phyloP scores from a whole-genome alignment of 2,329 filamentous ascomycete genomes.

The Botrytis hyacinthi region DNA sequence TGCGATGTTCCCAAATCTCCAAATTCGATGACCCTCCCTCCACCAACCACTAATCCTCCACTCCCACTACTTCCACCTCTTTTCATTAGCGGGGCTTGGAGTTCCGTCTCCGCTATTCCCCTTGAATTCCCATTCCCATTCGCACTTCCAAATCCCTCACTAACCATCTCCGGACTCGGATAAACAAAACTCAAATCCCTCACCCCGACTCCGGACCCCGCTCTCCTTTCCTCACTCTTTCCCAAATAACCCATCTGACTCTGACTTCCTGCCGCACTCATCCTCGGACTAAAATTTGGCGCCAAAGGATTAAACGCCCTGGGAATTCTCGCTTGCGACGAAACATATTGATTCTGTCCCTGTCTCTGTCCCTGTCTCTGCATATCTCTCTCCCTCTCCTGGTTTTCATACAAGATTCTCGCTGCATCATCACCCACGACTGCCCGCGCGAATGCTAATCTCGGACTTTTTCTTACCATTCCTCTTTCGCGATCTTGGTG shows the following conservation, averaged over 20 bases:
- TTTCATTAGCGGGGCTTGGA: slow-evolving; percentile 19
- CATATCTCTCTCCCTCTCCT: neutral
- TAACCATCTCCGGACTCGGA: neutral
- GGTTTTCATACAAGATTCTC: neutral
- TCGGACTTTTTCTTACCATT: slow-evolving; percentile 27
- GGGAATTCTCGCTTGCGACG: neutral
- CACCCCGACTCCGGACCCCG: too few species aligned
- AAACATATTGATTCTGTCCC: neutral
- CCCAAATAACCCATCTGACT: neutral
- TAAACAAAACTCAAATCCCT: slow-evolving; percentile 10
- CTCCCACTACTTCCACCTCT: slow-evolving; percentile 23
- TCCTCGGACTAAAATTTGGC: slow-evolving; percentile 11
- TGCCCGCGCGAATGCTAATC: slow-evolving; percentile 25
- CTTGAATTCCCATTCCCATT: neutral
- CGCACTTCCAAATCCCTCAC: neutral
- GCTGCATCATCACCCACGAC: neutral
- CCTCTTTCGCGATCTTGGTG: slow-evolving; percentile 6
- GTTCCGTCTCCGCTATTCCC: neutral
- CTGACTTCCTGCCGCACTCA: neutral
- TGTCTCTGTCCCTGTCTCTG: neutral
- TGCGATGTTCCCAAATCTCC: slow-evolving; percentile 25
- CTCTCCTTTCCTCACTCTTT: neutral
- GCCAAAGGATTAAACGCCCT: slow-evolving; percentile 1
- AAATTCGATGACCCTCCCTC: slow-evolving; percentile 31
- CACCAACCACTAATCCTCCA: slow-evolving; percentile 25